These are phyloP conservation scores for Pisolithus orientalis DNA, from an alignment of 768 basidiomycete species.

Conservation along the genomic window DNA sequence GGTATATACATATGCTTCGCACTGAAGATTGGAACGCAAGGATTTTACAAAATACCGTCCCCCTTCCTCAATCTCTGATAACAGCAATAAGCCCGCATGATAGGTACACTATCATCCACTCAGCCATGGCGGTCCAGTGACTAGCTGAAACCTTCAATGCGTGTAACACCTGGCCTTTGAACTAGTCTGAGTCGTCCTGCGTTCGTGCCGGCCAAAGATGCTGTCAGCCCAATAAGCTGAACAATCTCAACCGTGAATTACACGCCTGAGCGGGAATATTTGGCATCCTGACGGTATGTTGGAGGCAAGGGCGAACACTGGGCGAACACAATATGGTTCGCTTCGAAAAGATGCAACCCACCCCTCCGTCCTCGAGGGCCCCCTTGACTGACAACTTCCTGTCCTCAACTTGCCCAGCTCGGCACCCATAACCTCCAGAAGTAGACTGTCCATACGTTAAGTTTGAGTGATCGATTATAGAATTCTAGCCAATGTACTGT, in stretches of 20 bases:
- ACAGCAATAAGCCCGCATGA: too few relatives aligned
- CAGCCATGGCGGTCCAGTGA: too few relatives aligned
- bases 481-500: slow-evolving; percentile 55
- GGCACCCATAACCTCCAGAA: slow-evolving; percentile 27
- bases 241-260: neutral
- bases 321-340: slow-evolving; percentile 51
- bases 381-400: slow-evolving; percentile 43
- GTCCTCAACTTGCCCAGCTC: slow-evolving; percentile 29
- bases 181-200: slow-evolving; percentile 15
- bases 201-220: slow-evolving; percentile 14
- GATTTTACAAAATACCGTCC: too few relatives aligned
- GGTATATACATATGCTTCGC: too few relatives aligned
- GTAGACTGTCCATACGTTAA: slow-evolving; percentile 60
- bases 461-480: slow-evolving; percentile 52
- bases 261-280: slow-evolving; percentile 36
- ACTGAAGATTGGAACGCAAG: too few relatives aligned
- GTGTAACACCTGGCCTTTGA: too few relatives aligned
- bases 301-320: slow-evolving; percentile 33
- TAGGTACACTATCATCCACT: too few relatives aligned
- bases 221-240: neutral
- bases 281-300: slow-evolving; percentile 40
- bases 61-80: too few relatives aligned
- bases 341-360: slow-evolving; percentile 27
- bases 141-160: too few relatives aligned
- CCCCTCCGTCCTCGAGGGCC: slow-evolving; percentile 22